Evolutionary conservation across 495 filamentous ascomycete genomes (phyloP).

Genomic region (Lentithecium fluviatile): DNA sequence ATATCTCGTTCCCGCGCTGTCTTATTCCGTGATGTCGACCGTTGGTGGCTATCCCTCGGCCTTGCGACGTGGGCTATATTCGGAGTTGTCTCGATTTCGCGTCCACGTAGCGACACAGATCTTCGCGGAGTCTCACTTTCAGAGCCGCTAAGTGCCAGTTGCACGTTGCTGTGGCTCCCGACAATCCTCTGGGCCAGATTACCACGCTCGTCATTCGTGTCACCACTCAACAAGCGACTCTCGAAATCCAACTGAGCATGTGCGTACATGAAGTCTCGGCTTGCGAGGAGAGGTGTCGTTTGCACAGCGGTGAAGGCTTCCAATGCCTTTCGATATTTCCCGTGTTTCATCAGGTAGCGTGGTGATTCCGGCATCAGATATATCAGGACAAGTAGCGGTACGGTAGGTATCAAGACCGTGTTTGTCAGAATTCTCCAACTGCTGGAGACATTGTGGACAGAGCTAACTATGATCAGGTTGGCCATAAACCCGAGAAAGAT

Average conservation of each 20-base stretch:
- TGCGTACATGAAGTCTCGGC: conserved; percentile 19
- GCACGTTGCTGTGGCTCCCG: not conserved
- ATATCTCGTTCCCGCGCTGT: not conserved
- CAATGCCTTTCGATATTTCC: conserved; percentile 7
- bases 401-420: conserved; percentile 14
- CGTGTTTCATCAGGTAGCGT: conserved; percentile 22
- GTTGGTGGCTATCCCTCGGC: conserved; percentile 6
- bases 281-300: conserved; percentile 14
- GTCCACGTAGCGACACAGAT: not conserved
- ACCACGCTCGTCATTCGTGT: conserved; percentile 4
- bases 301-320: conserved; percentile 13
- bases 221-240: conserved; percentile 10
- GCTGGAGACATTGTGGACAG: not conserved
- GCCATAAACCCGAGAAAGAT: conserved; percentile 17
- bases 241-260: conserved; percentile 21
- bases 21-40: not conserved
- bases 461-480: conserved; percentile 14
- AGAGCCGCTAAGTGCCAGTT: too few relatives aligned
- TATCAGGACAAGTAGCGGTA: conserved; percentile 13
- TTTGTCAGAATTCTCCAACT: conserved; percentile 17
- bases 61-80: conserved; percentile 1
- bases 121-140: not conserved
- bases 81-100: not conserved
- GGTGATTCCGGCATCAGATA: conserved; percentile 20
- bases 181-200: conserved; percentile 1